A percentile compares a stretch with the other conserved stretches of the same genome.
Conservation (phyloP, 2,329 filamentous ascomycete genomes). For the Fusarium chaquense region DNA sequence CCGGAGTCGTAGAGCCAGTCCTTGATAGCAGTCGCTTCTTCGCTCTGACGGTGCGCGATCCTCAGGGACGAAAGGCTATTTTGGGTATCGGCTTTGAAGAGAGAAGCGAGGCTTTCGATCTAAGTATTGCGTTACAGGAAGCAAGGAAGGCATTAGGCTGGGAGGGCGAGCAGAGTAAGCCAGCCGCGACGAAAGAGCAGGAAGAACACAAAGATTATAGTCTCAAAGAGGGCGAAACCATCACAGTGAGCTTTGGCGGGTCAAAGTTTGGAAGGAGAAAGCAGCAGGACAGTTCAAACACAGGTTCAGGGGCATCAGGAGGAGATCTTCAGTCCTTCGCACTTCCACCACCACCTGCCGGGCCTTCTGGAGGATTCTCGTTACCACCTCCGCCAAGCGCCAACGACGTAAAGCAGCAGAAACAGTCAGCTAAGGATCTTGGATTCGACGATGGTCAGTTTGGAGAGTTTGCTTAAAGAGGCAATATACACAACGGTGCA, state of each 20-base stretch:
- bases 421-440: constrained; percentile 70
- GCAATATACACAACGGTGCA: constrained; percentile 20
- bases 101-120: constrained; percentile 86
- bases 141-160: constrained; percentile 76
- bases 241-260: constrained; percentile 79
- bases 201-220: constrained; percentile 73
- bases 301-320: constrained; percentile 31
- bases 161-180: constrained; percentile 58
- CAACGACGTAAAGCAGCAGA: constrained; percentile 68
- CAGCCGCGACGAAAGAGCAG: constrained; percentile 53
- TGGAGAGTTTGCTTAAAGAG: constrained; percentile 78
- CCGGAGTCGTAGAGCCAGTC: constrained; percentile 78
- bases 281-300: constrained; percentile 46
- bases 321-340: constrained; percentile 70
- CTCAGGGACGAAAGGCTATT: constrained; percentile 79
- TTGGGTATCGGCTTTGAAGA: constrained; percentile 91
- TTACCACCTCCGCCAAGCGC: constrained; percentile 76
- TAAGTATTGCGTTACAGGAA: constrained; percentile 83
- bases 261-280: constrained; percentile 64
- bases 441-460: constrained; percentile 91
- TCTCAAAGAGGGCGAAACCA: constrained; percentile 90
- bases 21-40: constrained; percentile 87
- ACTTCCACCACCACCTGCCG: constrained; percentile 75
- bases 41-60: constrained; percentile 82
- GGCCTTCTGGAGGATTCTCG: constrained; percentile 60